phyloP scores from a whole-genome alignment of 257 asterid species.

The Salvia rosmarinus region DNA sequence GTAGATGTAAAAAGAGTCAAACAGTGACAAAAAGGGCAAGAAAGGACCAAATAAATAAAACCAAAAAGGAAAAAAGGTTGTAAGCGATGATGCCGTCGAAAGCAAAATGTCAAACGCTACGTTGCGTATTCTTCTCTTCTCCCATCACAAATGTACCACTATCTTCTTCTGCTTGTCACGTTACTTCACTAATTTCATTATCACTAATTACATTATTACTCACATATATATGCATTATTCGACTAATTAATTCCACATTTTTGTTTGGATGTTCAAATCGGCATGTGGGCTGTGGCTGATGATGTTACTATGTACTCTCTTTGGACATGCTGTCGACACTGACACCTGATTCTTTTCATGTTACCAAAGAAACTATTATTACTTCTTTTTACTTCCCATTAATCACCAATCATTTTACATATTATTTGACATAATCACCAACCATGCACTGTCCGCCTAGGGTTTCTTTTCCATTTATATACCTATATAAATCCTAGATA shows the following conservation, averaged over 20 bases:
- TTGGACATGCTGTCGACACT: neutral
- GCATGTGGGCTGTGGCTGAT: too few species aligned
- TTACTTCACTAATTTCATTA: neutral
- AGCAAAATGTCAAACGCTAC: conserved; percentile 94
- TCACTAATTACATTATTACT: neutral
- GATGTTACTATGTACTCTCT: too few species aligned
- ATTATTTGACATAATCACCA: too few species aligned
- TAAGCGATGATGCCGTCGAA: conserved; percentile 67
- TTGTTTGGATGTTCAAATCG: too few species aligned
- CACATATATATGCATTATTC: neutral
- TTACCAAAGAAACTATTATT: neutral
- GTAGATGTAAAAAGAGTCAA: conserved; percentile 37
- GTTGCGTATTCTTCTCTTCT: conserved; percentile 44
- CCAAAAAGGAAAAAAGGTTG: conserved; percentile 39
- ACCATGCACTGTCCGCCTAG: too few species aligned
- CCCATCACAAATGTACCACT: conserved; percentile 28
- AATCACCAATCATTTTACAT: too few species aligned
- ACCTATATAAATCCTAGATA: too few species aligned
- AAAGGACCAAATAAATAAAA: conserved; percentile 40
- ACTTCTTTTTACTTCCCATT: neutral
- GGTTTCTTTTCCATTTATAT: too few species aligned
- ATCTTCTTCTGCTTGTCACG: conserved; percentile 32
- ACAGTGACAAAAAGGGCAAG: conserved; percentile 35
- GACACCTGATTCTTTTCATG: neutral
- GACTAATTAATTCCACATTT: too few species aligned